Base-by-base conservation (phyloP, 1,139 yeast species). In the Suhomyces guaymorum region DNA sequence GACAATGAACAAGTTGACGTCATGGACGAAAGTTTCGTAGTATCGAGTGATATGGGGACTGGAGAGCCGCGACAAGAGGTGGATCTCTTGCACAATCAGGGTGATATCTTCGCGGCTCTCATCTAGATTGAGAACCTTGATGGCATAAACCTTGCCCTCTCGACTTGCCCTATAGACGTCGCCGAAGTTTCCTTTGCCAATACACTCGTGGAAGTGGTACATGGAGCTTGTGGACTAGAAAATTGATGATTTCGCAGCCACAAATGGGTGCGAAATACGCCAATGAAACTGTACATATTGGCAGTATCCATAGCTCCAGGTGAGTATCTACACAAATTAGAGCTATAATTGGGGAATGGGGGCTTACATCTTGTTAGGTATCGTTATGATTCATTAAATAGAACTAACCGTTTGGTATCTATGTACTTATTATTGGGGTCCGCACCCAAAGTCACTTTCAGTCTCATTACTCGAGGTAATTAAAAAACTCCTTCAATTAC, bases 141-240 rank as follows among this genome's bases (percentile, higher is more conserved):
- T 72, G 4, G 97, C 97, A 27, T 84, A 88, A 3, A 70, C 55
- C 22, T 55, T 38, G n/a, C 60, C 57, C 1, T 62, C 55, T 5
- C 46, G 35, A n/a, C 51, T 49, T 39, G 89, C 95, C 48, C 70
- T 75, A 55, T 79, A 88, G 28, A 88, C 96, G 52, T 85, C 90
- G 11, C 96, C 96, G 65, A 87, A 88, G 47, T 84, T 84, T 1
- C 96, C 96, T 42, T 76, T 70, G 0, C 96, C 96, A 24, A 85
- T 77, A 50, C 89, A 80, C 39, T 78, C 73, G 32, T 71, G 57
- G 26, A 82, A 49, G 7, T 59, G 57, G 50, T 70, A 80, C 27
- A 57, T 39, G 18, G n/a, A n/a, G n/a, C 48, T 44, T 17, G 19
- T 17, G 19, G 19, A 17, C 8, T n/a, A n/a, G 19, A 17, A 17